Base-by-base conservation (phyloP, 768 basidiomycete species). In the Suillus cothurnatus region DNA sequence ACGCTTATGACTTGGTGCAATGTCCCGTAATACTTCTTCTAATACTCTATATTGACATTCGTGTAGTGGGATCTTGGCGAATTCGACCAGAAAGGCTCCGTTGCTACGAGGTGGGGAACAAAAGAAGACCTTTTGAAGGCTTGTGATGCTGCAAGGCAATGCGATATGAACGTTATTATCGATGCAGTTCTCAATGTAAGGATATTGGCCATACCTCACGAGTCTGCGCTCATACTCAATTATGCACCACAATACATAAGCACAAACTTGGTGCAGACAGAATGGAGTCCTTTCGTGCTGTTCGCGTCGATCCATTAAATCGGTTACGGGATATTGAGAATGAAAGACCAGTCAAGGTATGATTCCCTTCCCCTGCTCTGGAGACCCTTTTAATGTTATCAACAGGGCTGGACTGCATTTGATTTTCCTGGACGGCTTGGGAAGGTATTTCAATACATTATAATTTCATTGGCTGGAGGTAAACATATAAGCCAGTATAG, bases 101-200 rank as follows among this genome's bases (percentile, higher is more conserved):
- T 87, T 38, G 74, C 80, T 19, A 97, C 95, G 1, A 84, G 94
- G 65, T 98, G 95, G 94, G 95, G 95, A 28, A 89, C 91, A 15
- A 91, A 88, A 69, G 86, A 92, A 34, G 91, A 97, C 66, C 84
- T 95, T 32, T 71, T 94, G 2, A 71, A 79, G 14, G 92, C 93
- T 28, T 90, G 91, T 71, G 79, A 82, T 65, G 77, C 79, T n/a
- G 95, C 95, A 3, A 84, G 82, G 69, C 78, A 83, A 66, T 83
- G 86, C 68, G 88, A 88, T 6, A 84, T 98, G 21, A 88, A 91
- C 67, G 84, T 94, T 43, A 77, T 94, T 31, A 88, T 95, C 57
- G 95, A 97, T 69, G 94, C 94, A 1, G 93, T 98, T 4, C 81
- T 98, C 65, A 96, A 96, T 76, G 95, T 95, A 67, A 72, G 80